Conservation (phyloP, 352 stramenopile genomes). For the Globisporangium barbulae region DNA sequence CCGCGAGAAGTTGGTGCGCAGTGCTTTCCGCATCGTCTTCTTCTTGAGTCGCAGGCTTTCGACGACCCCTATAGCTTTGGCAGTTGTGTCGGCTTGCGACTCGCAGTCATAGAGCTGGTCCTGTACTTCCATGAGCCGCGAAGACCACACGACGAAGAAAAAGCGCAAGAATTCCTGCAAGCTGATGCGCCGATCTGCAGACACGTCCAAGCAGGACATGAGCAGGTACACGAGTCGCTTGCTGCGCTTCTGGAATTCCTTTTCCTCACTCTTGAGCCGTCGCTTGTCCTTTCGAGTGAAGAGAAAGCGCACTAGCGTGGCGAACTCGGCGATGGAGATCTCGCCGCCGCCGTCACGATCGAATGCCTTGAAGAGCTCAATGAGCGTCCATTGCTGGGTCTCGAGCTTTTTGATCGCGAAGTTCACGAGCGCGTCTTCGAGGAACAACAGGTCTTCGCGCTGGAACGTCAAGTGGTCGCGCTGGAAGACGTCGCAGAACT, state of each 20-base stretch:
- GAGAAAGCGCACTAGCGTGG: constrained; percentile 43
- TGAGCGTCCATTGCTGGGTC: constrained; percentile 40
- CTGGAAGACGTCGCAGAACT: constrained; percentile 39
- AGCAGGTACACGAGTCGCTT: constrained; percentile 54
- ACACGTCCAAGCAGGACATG: constrained; percentile 46
- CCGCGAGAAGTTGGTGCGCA: constrained; percentile 52
- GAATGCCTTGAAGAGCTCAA: constrained; percentile 46
- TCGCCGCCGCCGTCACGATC: constrained; percentile 41
- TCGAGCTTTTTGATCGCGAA: constrained; percentile 43
- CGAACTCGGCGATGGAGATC: constrained; percentile 51
- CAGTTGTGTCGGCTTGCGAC: background rate
- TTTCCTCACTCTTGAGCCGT: constrained; percentile 20
- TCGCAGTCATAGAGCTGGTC: constrained; percentile 34
- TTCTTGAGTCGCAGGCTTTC: constrained; percentile 19
- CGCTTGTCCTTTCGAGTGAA: constrained; percentile 23
- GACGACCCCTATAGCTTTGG: constrained; percentile 1
- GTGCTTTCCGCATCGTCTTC: constrained; percentile 27
- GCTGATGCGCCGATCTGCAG: constrained; percentile 37
- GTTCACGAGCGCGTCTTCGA: constrained; percentile 42
- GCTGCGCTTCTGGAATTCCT: constrained; percentile 8
- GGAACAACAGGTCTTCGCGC: constrained; percentile 25
- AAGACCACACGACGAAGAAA: constrained; percentile 55
- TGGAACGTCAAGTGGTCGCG: constrained; percentile 26
- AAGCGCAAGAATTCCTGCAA: constrained; percentile 48
- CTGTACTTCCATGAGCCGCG: constrained; percentile 46